Percentiles rank a stretch among this genome's conserved stretches.
phyloP scores from a whole-genome alignment of 257 asterid species.

The Solanum clarkiae region DNA sequence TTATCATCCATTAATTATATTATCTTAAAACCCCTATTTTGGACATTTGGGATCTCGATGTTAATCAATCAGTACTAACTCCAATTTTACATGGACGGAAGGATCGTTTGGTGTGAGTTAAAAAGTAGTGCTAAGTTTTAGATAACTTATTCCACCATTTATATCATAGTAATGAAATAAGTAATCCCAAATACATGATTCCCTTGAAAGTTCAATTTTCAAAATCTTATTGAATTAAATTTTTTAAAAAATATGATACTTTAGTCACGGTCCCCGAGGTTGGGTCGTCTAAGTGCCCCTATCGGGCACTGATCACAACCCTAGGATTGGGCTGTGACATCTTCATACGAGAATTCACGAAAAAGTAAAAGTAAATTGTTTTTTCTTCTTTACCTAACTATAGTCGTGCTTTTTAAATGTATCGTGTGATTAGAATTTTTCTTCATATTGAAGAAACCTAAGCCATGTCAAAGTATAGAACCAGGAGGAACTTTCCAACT shows the following conservation, averaged over 20 bases:
- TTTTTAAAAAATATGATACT: neutral
- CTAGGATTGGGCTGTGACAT: no score
- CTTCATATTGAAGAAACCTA: neutral
- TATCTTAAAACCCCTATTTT: neutral
- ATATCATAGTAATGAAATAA: no score
- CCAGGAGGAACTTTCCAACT: neutral
- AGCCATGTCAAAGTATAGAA: neutral
- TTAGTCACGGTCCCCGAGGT: no score
- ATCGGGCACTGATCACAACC: no score
- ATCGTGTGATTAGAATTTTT: neutral
- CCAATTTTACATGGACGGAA: neutral
- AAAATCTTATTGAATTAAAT: neutral
- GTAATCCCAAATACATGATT: no score
- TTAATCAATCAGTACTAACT: neutral
- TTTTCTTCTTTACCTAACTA: neutral
- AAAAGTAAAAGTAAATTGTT: neutral
- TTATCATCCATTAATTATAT: neutral
- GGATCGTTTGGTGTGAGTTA: no score
- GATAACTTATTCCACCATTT: no score
- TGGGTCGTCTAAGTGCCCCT: no score
- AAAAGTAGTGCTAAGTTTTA: no score
- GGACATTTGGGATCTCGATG: conserved; percentile 10
- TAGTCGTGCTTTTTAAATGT: neutral
- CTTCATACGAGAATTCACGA: no score
- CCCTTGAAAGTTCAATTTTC: neutral